A percentile compares a stretch with the other conserved stretches of the same genome.
These are phyloP conservation scores for Vanderwaltozyma tropicalis DNA, from an alignment of 805 yeast genomes.

Conservation along the genomic window DNA sequence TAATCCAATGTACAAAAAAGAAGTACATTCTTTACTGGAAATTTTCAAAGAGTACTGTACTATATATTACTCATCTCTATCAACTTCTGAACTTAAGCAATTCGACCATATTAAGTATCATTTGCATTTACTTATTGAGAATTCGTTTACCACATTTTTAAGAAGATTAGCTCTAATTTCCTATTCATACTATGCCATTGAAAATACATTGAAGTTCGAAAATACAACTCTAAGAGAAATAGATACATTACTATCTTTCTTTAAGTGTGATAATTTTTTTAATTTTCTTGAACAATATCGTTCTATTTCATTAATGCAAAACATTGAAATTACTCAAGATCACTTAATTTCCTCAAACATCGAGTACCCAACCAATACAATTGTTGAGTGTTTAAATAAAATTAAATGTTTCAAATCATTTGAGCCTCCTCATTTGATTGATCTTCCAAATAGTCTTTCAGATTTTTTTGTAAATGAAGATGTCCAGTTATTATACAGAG, in stretches of 20 bases:
- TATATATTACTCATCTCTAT: not conserved
- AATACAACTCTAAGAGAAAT: not conserved
- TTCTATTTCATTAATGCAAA: not conserved
- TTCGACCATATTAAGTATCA: constrained; percentile 1
- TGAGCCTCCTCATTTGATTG: constrained; percentile 3
- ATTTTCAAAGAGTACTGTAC: constrained; percentile 3
- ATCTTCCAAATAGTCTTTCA: constrained; percentile 9
- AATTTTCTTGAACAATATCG: not conserved
- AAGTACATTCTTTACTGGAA: not conserved
- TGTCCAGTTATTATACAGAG: constrained; percentile 31
- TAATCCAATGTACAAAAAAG: not conserved
- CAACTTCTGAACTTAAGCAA: not conserved
- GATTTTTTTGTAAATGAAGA: constrained; percentile 9
- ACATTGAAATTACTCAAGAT: not conserved
- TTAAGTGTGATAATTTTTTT: not conserved
- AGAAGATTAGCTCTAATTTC: constrained; percentile 11
- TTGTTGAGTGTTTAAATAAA: not conserved
- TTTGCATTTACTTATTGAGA: constrained; percentile 5
- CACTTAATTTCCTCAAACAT: not conserved
- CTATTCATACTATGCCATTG: constrained; percentile 8
- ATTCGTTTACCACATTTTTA: constrained; percentile 13
- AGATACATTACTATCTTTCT: not conserved
- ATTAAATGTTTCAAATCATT: constrained; percentile 2
- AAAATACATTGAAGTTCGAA: not conserved
- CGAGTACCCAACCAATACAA: not conserved